Percentiles rank a stretch among this genome's conserved stretches.
Evolutionary conservation across 768 basidiomycete genomes (phyloP).

Genomic region (Lactarius indigo): DNA sequence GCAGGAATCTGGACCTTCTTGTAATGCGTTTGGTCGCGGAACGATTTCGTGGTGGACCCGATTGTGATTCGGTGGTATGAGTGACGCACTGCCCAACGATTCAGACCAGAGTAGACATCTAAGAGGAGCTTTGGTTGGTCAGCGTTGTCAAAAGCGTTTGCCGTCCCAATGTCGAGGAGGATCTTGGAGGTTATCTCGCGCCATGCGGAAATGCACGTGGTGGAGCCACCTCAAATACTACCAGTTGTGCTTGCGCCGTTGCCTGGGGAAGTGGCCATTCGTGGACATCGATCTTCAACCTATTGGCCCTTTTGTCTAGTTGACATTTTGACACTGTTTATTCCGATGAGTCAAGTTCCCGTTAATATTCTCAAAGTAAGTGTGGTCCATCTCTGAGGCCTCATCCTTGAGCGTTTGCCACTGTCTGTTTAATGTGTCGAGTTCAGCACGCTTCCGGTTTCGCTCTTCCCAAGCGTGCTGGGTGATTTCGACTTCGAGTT

Average conservation of each 20-base stretch:
- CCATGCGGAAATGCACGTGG: conserved; percentile 3
- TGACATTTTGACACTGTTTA: neutral
- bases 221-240: neutral
- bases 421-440: neutral
- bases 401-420: neutral
- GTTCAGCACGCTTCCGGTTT: no score
- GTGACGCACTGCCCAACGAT: neutral
- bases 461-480: no score
- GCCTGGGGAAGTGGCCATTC: neutral
- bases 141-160: neutral
- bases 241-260: neutral
- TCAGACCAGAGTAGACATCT: neutral
- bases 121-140: neutral
- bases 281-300: neutral
- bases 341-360: neutral
- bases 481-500: no score
- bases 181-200: neutral
- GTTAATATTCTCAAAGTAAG: neutral
- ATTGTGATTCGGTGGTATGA: neutral
- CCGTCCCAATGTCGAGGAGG: neutral
- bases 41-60: neutral
- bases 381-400: neutral
- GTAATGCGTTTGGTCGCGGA: neutral
- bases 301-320: neutral
- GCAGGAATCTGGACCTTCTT: neutral